Conservation (phyloP, 768 basidiomycete genomes). For the Hypsizygus marmoreus region DNA sequence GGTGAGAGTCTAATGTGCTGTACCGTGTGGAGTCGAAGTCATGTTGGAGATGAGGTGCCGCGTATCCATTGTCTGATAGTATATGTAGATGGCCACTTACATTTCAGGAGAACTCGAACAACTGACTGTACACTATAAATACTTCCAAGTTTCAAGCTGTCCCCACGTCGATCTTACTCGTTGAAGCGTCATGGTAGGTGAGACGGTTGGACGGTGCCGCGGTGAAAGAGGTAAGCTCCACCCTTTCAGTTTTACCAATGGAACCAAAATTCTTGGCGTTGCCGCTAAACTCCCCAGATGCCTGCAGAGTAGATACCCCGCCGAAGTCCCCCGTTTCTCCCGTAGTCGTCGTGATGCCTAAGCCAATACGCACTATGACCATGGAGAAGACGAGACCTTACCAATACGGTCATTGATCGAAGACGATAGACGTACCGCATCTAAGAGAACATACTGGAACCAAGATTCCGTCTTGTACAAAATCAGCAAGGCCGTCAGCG, state of each 20-base stretch:
- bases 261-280: background rate
- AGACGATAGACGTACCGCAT: constrained; percentile 28
- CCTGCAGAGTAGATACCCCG: background rate
- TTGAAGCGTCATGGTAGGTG: background rate
- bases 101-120: no score
- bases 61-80: no score
- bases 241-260: background rate
- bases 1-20: no score
- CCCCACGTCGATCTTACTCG: background rate
- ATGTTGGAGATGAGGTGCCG: no score
- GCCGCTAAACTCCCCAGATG: background rate
- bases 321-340: constrained; percentile 7
- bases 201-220: background rate
- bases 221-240: background rate
- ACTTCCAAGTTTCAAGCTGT: no score
- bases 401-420: background rate
- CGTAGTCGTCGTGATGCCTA: constrained; percentile 29
- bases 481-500: constrained; percentile 32
- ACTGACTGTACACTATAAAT: no score
- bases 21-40: no score
- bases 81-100: no score
- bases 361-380: constrained; percentile 41
- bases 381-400: constrained; percentile 40
- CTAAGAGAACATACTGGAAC: constrained; percentile 38
- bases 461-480: constrained; percentile 33